Percentiles rank a stretch among this genome's conserved stretches.
phyloP scores from a whole-genome alignment of 2,329 filamentous ascomycete species.

The Cladosporium halotolerans region DNA sequence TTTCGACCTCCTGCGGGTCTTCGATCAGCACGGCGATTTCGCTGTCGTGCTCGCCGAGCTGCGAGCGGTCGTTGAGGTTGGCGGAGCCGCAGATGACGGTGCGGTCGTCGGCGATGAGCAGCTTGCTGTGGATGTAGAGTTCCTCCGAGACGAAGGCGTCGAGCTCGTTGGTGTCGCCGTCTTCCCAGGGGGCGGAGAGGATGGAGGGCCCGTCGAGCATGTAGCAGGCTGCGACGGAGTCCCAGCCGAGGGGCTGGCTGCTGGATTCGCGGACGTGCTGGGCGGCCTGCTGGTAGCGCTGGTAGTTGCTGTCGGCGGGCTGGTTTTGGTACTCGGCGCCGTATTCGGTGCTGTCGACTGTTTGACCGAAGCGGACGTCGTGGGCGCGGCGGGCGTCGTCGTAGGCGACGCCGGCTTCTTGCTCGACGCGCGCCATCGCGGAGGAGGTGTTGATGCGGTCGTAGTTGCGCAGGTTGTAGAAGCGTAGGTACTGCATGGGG shows the following conservation, averaged over 20 bases:
- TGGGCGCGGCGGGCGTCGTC: constrained; percentile 59
- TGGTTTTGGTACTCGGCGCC: constrained; percentile 27
- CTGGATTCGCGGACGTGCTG: constrained; percentile 43
- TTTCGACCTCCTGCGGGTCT: constrained; percentile 64
- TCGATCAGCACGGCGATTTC: constrained; percentile 89
- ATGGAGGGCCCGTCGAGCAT: constrained; percentile 74
- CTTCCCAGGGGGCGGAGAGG: constrained; percentile 55
- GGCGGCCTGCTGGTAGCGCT: constrained; percentile 65
- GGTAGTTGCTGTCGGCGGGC: constrained; percentile 13
- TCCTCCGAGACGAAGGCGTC: constrained; percentile 59
- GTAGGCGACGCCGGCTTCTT: constrained; percentile 60
- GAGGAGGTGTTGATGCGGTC: constrained; percentile 70
- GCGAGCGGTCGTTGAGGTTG: constrained; percentile 65
- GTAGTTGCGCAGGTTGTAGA: constrained; percentile 80
- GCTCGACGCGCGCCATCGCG: constrained; percentile 56
- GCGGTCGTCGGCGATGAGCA: constrained; percentile 75
- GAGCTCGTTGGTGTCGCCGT: constrained; percentile 49
- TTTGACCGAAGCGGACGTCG: constrained; percentile 47
- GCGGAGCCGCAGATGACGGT: constrained; percentile 75
- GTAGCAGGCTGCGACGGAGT: constrained; percentile 72
- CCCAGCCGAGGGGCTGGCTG: constrained; percentile 48
- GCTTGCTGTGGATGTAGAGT: constrained; percentile 61
- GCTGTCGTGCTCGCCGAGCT: constrained; percentile 77
- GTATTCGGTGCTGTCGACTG: constrained; percentile 29
- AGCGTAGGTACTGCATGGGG: constrained; percentile 67